Evolutionary conservation across 208 protist genomes (phyloP).

Genomic region (Acanthamoeba lenticulata): DNA sequence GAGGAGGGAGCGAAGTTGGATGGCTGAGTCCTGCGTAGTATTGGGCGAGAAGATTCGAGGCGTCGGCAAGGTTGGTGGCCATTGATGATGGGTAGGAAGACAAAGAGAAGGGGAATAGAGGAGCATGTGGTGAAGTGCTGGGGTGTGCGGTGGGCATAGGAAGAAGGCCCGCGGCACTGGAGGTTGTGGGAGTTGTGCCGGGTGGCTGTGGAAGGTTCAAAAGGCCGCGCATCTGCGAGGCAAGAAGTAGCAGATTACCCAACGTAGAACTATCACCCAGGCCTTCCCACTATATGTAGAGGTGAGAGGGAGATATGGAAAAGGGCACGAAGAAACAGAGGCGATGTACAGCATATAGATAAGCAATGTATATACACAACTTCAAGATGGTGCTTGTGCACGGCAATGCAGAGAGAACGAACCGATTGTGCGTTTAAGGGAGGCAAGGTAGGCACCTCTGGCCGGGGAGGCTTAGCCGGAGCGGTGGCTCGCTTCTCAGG

Average conservation of each 20-base stretch:
- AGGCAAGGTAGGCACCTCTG: background rate
- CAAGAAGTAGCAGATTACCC: constrained; percentile 11
- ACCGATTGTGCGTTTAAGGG: background rate
- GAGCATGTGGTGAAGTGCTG: too few species aligned
- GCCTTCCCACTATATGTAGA: background rate
- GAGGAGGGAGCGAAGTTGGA: too few species aligned
- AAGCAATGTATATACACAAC: too few species aligned
- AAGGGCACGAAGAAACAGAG: background rate
- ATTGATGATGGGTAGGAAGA: background rate
- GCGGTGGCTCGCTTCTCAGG: background rate
- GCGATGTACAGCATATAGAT: too few species aligned
- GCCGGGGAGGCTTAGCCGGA: background rate
- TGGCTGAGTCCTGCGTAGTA: too few species aligned
- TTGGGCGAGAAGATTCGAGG: background rate
- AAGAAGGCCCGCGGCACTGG: background rate
- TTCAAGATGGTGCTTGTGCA: too few species aligned
- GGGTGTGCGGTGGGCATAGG: too few species aligned
- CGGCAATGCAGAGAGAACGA: background rate
- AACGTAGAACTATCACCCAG: background rate
- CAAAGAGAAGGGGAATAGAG: background rate
- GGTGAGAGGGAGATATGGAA: background rate
- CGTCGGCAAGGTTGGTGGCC: background rate
- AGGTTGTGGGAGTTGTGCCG: background rate
- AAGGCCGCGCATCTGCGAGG: background rate
- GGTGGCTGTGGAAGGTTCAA: background rate